Conservation (phyloP, 495 filamentous ascomycete genomes). For the Cladorrhinum samala region DNA sequence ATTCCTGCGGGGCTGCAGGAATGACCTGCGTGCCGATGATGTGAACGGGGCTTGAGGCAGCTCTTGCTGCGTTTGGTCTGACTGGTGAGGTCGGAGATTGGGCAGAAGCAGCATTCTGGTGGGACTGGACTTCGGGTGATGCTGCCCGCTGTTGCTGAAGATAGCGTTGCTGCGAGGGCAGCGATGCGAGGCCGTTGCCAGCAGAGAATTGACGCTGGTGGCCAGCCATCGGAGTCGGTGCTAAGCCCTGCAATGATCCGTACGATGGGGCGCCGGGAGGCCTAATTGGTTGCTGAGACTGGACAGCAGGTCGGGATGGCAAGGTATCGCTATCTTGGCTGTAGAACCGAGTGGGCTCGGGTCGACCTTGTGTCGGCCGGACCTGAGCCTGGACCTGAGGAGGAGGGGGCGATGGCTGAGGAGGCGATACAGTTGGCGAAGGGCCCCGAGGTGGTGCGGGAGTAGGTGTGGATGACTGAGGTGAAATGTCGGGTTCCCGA, state of each 20-base stretch:
- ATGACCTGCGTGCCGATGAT: too few relatives aligned
- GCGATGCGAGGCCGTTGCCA: conserved; percentile 13
- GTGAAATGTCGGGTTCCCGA: not conserved
- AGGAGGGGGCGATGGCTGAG: conserved; percentile 8
- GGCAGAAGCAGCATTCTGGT: too few relatives aligned
- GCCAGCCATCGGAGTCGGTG: not conserved
- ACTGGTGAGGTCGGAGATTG: not conserved
- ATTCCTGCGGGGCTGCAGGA: conserved; percentile 8
- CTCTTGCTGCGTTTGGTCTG: not conserved
- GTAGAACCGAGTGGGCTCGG: conserved; percentile 3
- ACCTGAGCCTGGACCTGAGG: not conserved
- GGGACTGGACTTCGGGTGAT: conserved; percentile 5
- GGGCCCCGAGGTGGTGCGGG: not conserved
- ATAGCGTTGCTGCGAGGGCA: conserved; percentile 18
- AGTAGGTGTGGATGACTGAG: conserved; percentile 3
- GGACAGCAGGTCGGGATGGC: conserved; percentile 11
- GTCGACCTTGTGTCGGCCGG: not conserved
- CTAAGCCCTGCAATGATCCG: not conserved
- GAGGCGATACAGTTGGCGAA: conserved; percentile 7
- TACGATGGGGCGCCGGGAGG: too few relatives aligned
- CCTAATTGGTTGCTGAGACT: conserved; percentile 6
- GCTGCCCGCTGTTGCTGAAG: not conserved
- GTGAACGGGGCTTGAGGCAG: not conserved
- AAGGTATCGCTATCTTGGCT: conserved; percentile 7
- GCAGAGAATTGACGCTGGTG: conserved; percentile 4